Conservation (phyloP, 1,139 yeast species). For the Neolecta irregularis region DNA sequence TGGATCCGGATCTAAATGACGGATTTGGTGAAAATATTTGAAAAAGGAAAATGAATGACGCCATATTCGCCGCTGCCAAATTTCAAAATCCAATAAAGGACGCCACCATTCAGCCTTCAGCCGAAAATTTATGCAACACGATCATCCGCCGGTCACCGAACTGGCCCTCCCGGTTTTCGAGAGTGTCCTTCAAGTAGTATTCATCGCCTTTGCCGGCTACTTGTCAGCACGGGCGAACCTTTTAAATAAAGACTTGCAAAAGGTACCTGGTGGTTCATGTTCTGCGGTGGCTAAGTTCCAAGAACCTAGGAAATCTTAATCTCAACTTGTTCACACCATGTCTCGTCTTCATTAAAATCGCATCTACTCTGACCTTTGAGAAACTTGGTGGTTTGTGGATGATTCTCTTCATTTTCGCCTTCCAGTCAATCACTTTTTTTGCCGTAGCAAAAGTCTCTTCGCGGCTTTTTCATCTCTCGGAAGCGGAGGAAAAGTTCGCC, state of each 20-base stretch:
- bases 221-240: constrained; percentile 4
- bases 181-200: constrained; percentile 4
- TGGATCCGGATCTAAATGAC: too few species aligned
- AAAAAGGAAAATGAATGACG: too few species aligned
- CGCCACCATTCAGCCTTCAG: too few species aligned
- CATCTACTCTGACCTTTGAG: constrained; percentile 51
- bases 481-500: constrained; percentile 59
- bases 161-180: constrained; percentile 5
- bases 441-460: constrained; percentile 39
- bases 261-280: constrained; percentile 1
- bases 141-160: too few species aligned
- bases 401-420: constrained; percentile 55
- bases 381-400: constrained; percentile 55
- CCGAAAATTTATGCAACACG: too few species aligned
- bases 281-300: constrained; percentile 17
- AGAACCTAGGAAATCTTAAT: constrained; percentile 48
- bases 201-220: constrained; percentile 4
- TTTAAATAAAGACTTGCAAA: constrained; percentile 1
- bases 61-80: too few species aligned
- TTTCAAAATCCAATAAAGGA: too few species aligned
- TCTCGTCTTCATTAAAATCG: constrained; percentile 61
- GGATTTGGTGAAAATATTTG: too few species aligned
- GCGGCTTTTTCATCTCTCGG: constrained; percentile 35
- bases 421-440: constrained; percentile 49
- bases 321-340: constrained; percentile 78